Base-by-base conservation (phyloP, 768 basidiomycete species). In the Dioszegia aurantiaca region DNA sequence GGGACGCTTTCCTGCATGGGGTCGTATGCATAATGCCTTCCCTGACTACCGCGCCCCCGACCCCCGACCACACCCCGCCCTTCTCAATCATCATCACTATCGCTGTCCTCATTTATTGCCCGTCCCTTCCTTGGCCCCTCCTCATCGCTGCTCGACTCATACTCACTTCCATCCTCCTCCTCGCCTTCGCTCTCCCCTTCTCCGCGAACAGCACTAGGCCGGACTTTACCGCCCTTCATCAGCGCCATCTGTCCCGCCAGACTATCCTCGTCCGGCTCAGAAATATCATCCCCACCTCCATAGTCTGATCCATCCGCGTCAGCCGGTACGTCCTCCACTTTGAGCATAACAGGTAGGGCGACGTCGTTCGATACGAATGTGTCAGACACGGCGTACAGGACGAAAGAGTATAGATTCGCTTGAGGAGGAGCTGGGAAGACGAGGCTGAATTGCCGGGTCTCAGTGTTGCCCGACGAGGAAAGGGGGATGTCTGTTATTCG, bases 231-330 rank as follows among this genome's bases (percentile, higher is more conserved):
- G 3, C 93, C 93, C 42, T 88, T 85, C 90, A 99, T 90, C 42
- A 86, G 85, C 4, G 93, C 92, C 90, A 98, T 94, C 80, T 99
- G 95, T 8, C 95, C 95, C 4, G 92, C 95, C 51, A 98, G 79
- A 24, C 87, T 84, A 76, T 98, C 95, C 77, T 98, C 95, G 28
- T 98, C 95, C 0, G 95, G 95, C 47, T 98, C 95, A 0, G 92
- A 95, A 63, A 98, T 99, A 59, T 95, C 93, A 70, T 97, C 92
- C 33, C 94, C 93, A 21, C 79, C 82, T 56, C 82, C 80, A 39
- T 86, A 86, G 0, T 79, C 41, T 21, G 39, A 26, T 19, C 30
- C 43, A 56, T 19, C n/a, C n/a, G n/a, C 54, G 33, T 52, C 39
- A 26, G 46, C 19, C 4, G 44, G 27, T 4, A 81, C 26, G 9